A percentile compares a stretch with the other conserved stretches of the same genome.
Conservation (phyloP, 2,329 filamentous ascomycete species). For the Botryotinia calthae region DNA sequence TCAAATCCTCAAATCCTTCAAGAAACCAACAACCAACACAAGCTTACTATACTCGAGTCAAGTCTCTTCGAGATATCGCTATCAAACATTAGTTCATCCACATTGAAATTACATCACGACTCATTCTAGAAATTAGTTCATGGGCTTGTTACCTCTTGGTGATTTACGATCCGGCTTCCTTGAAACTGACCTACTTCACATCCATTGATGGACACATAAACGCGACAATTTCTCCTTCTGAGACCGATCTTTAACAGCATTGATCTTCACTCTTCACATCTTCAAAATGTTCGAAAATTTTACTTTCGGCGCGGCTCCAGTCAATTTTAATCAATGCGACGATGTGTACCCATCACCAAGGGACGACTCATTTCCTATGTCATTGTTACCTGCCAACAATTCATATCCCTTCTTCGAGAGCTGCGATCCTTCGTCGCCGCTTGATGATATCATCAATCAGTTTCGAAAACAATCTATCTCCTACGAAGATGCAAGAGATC, state of each 20-base stretch:
- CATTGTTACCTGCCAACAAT: background rate
- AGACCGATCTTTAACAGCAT: background rate
- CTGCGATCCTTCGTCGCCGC: conserved; percentile 1
- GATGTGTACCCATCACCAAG: conserved; percentile 14
- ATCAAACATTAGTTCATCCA: background rate
- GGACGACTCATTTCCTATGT: conserved; percentile 9
- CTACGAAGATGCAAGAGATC: background rate
- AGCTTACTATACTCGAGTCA: conserved; percentile 2
- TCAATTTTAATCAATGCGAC: conserved; percentile 13
- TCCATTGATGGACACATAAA: background rate
- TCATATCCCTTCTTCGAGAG: conserved; percentile 6
- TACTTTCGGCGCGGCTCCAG: conserved; percentile 18
- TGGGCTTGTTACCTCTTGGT: background rate
- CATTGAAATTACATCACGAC: background rate
- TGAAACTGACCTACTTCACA: background rate
- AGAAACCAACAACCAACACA: background rate
- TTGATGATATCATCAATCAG: conserved; percentile 13
- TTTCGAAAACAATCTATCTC: conserved; percentile 8
- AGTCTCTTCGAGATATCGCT: background rate
- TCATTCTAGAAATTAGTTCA: too few species aligned
- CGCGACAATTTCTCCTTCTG: background rate
- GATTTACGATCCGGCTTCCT: background rate
- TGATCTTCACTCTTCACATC: background rate
- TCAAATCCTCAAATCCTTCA: background rate
- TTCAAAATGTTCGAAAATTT: conserved; percentile 18